Percentiles rank a stretch among this genome's conserved stretches.
Evolutionary conservation across 2,329 filamentous ascomycete genomes (phyloP).

Genomic region (Penicillium sp.): DNA sequence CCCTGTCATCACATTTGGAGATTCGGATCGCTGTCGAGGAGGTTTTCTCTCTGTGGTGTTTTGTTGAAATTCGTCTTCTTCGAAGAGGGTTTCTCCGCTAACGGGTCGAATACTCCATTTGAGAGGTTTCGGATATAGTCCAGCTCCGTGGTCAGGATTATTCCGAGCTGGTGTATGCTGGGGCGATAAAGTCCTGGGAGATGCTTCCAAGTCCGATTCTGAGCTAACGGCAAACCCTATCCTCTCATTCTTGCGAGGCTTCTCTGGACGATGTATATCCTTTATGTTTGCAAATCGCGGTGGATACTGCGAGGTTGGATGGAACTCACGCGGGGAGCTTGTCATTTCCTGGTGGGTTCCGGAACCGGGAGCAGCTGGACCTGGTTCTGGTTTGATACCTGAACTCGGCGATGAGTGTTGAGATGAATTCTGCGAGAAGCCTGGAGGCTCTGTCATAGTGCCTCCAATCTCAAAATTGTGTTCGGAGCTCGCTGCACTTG

Average conservation of each 20-base stretch:
- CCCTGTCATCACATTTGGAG: constrained; percentile 19
- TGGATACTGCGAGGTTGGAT: constrained; percentile 15
- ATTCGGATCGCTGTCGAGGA: constrained; percentile 1
- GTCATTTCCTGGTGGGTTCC: constrained; percentile 15
- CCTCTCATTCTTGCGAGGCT: constrained; percentile 4
- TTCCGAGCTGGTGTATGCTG: constrained; percentile 36
- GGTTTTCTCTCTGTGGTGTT: constrained; percentile 1
- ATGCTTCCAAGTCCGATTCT: constrained; percentile 24
- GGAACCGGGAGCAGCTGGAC: constrained; percentile 7
- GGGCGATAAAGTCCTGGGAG: constrained; percentile 30
- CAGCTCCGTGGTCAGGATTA: constrained; percentile 31
- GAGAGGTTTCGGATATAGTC: constrained; percentile 38
- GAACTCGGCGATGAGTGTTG: constrained; percentile 18
- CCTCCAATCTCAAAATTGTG: constrained; percentile 39
- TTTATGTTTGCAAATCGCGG: constrained; percentile 19
- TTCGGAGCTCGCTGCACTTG: constrained; percentile 3
- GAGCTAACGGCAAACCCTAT: constrained; percentile 21
- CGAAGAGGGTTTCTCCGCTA: constrained; percentile 35
- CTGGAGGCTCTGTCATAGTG: constrained; percentile 34
- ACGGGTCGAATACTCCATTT: constrained; percentile 26
- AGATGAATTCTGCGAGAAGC: constrained; percentile 25
- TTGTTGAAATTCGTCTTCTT: constrained; percentile 29
- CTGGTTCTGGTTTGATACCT: constrained; percentile 2
- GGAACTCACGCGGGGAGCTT: constrained; percentile 9
- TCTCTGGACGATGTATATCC: constrained; percentile 15